Percentiles rank a stretch among this genome's conserved stretches.
phyloP scores from a whole-genome alignment of 1,284 basidiomycete genomes.

The Ustilago shanxiensis region DNA sequence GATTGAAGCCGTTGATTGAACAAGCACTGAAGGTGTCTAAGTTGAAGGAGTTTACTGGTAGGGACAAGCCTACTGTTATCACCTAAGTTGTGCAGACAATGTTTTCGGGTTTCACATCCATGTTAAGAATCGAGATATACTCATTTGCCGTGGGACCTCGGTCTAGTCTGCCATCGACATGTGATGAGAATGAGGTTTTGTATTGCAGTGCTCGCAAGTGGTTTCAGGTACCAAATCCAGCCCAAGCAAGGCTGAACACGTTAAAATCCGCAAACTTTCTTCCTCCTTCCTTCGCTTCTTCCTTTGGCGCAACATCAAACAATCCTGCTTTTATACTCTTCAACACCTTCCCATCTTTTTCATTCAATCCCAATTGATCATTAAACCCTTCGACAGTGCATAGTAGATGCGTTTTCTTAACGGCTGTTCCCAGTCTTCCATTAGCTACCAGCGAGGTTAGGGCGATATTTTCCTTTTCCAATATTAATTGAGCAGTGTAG shows the following conservation, averaged over 20 bases:
- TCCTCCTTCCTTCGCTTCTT: conserved; percentile 1
- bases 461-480: background rate
- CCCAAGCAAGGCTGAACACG: conserved; percentile 67
- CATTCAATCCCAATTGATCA: background rate
- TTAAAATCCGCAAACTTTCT: conserved; percentile 49
- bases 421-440: conserved; percentile 93
- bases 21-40: conserved; percentile 85
- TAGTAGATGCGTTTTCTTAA: conserved; percentile 94
- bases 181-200: background rate
- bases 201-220: background rate
- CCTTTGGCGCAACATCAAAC: conserved; percentile 16
- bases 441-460: conserved; percentile 83
- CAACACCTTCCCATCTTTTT: background rate
- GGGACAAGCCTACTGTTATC: conserved; percentile 94
- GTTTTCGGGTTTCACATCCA: background rate
- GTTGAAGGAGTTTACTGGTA: conserved; percentile 86
- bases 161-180: background rate
- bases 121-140: background rate
- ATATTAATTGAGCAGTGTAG: conserved; percentile 77
- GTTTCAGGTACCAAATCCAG: conserved; percentile 67
- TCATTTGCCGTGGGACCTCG: background rate
- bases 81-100: conserved; percentile 72
- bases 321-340: conserved; percentile 1
- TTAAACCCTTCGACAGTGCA: conserved; percentile 73
- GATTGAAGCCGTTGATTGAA: conserved; percentile 93